phyloP scores from a whole-genome alignment of 805 yeast genomes.

The Hanseniaspora jakobsenii region DNA sequence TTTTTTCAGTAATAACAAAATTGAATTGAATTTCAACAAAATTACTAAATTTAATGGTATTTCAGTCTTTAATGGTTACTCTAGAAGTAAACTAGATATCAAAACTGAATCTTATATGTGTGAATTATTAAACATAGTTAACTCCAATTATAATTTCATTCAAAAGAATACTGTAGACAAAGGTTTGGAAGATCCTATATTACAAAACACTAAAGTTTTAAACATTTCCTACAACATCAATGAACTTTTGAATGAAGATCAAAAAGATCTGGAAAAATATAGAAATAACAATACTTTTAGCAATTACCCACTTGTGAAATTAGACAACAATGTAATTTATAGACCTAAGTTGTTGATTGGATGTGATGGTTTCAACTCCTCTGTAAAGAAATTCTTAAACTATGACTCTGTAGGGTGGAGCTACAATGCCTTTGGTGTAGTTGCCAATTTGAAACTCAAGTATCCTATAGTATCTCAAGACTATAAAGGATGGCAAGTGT shows the following conservation, averaged over 20 bases:
- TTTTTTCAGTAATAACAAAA: slow-evolving; percentile 61
- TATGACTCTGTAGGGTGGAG: slow-evolving; percentile 80
- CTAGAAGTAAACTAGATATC: slow-evolving; percentile 50
- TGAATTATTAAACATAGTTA: slow-evolving; percentile 63
- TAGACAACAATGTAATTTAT: slow-evolving; percentile 51
- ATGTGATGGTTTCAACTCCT: slow-evolving; percentile 92
- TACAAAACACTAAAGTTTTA: slow-evolving; percentile 50
- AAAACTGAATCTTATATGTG: slow-evolving; percentile 65
- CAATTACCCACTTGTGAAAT: slow-evolving; percentile 62
- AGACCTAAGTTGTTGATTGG: slow-evolving; percentile 75
- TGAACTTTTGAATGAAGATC: too few relatives aligned
- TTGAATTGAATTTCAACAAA: slow-evolving; percentile 63
- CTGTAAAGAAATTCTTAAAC: slow-evolving; percentile 69
- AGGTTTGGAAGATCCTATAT: slow-evolving; percentile 17
- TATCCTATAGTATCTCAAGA: slow-evolving; percentile 46
- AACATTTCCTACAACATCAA: slow-evolving; percentile 30
- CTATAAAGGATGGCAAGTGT: slow-evolving; percentile 82
- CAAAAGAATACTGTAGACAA: slow-evolving; percentile 20
- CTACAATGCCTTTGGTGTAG: slow-evolving; percentile 81
- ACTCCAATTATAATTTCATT: slow-evolving; percentile 26
- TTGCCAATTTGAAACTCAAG: slow-evolving; percentile 69
- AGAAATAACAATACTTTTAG: too few relatives aligned
- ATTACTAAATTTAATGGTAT: slow-evolving; percentile 69
- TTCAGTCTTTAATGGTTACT: slow-evolving; percentile 67
- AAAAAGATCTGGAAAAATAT: too few relatives aligned